Evolutionary conservation across 495 filamentous ascomycete genomes (phyloP).

Genomic region (Aspergillus hancockii): DNA sequence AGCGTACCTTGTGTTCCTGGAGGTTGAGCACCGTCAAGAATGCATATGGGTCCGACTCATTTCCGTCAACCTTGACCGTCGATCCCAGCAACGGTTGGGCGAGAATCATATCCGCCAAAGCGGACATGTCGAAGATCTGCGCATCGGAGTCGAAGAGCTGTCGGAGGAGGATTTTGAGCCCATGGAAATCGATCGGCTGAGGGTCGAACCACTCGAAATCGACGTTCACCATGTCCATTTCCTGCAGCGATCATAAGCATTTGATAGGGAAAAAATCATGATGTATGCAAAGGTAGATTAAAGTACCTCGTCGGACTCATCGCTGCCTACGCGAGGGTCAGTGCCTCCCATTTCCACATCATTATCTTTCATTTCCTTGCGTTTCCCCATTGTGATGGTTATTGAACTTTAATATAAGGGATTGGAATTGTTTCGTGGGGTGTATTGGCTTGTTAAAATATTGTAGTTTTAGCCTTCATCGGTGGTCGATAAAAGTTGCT

Average conservation of each 20-base stretch:
- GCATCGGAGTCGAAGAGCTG: slow-evolving; percentile 93
- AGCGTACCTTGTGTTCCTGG: slow-evolving; percentile 65
- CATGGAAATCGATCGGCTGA: slow-evolving; percentile 91
- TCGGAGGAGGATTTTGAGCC: slow-evolving; percentile 83
- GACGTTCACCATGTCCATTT: slow-evolving; percentile 87
- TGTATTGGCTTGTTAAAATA: slow-evolving; percentile 1
- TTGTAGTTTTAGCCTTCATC: neutral
- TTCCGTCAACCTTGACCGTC: slow-evolving; percentile 92
- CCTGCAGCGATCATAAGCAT: slow-evolving; percentile 47
- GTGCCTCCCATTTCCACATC: slow-evolving; percentile 48
- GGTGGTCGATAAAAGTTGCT: slow-evolving; percentile 24
- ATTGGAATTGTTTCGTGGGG: neutral
- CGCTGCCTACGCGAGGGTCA: slow-evolving; percentile 25
- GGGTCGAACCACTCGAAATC: slow-evolving; percentile 99
- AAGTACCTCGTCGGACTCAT: slow-evolving; percentile 48
- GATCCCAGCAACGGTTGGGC: slow-evolving; percentile 87
- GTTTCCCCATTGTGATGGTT: slow-evolving; percentile 48
- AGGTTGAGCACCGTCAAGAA: slow-evolving; percentile 90
- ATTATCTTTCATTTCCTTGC: slow-evolving; percentile 49
- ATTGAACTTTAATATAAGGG: neutral
- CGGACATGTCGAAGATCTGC: slow-evolving; percentile 81
- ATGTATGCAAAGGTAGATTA: neutral
- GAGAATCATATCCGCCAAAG: slow-evolving; percentile 81
- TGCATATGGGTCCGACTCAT: slow-evolving; percentile 92
- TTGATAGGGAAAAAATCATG: neutral